Evolutionary conservation across 225 moss, liverwort and hornwort genomes (phyloP), one percentile per base, ranked within the genome.

Genomic region (Pleurozium schreberi): DNA sequence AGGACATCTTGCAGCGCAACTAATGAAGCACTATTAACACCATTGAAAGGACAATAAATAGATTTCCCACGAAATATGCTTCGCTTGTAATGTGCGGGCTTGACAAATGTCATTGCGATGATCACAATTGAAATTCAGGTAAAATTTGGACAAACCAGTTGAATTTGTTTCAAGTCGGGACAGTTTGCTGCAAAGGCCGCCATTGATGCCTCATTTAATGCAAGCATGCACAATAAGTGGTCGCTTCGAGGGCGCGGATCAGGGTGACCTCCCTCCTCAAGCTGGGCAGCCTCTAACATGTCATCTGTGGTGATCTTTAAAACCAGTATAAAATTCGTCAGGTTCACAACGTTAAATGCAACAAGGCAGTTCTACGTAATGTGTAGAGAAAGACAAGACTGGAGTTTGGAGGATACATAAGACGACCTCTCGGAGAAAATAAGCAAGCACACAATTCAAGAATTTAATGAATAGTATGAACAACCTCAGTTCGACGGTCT

Each of bases 201-300:
- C 98, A 98, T 98, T 57, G 98, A 95, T 47, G 98, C 97, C 91
- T 98, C 98, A 81, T 98, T 97, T 42, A 98, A 91, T 78, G 97
- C 98, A 47, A 98, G 93, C 96, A 96, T 97, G 88, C 88, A 81
- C 91, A 98, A 84, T 65, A 98, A 87, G 81, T 95, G 90, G 60
- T 93, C 89, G 86, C 98, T 98, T 43, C 98, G 96, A 91, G 97
- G 98, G 64, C 96, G 96, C 66, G 96, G 94, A 93, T 98, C 98
- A 85, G 98, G 98, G 92, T 98, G 98, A 49, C 98, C 98, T 45
- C 98, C 98, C 93, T 98, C 98, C 91, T 98, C 98, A 84, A 98
- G 81, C 92, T 98, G 97, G 52, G 98, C 98, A 92, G 97, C 98
- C 90, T 98, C 98, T 63, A 98, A 91, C 93, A 98, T 21, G 90